Percentiles rank a stretch among this genome's conserved stretches.
phyloP scores from a whole-genome alignment of 192 early-diverging fungal genomes.

The Gaertneriomyces sp. region DNA sequence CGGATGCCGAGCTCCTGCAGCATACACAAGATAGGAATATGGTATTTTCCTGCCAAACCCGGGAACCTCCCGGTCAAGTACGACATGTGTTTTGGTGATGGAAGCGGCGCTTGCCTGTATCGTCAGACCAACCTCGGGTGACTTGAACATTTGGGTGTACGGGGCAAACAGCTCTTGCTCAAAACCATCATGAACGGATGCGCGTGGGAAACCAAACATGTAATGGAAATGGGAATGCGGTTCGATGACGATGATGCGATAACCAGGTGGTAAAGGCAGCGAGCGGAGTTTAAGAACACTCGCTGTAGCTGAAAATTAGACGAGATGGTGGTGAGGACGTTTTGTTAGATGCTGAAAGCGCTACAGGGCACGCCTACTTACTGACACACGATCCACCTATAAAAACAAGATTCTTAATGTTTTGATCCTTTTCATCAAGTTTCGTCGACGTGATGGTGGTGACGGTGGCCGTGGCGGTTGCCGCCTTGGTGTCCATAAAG shows the following conservation, averaged over 20 bases:
- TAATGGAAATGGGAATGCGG: constrained; percentile 56
- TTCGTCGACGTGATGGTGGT: not conserved
- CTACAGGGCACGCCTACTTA: not conserved
- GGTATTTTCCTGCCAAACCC: constrained; percentile 46
- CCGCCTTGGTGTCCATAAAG: not conserved
- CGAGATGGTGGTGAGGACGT: not conserved
- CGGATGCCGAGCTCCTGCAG: constrained; percentile 51
- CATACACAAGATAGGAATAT: constrained; percentile 55
- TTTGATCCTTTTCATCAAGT: not conserved
- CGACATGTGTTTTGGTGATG: constrained; percentile 45
- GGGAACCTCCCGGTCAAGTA: constrained; percentile 49
- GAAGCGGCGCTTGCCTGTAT: constrained; percentile 46
- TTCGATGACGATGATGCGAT: constrained; percentile 58
- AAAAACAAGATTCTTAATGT: constrained; percentile 6
- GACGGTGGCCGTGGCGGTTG: not conserved
- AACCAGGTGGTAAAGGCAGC: constrained; percentile 31
- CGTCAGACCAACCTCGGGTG: constrained; percentile 40
- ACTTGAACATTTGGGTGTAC: constrained; percentile 46
- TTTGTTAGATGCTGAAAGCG: not conserved
- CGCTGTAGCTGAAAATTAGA: constrained; percentile 1
- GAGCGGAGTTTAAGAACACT: not conserved
- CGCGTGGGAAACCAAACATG: constrained; percentile 64
- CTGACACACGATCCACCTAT: constrained; percentile 9
- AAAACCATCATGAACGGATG: constrained; percentile 51
- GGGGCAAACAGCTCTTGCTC: constrained; percentile 59